Base-by-base conservation (phyloP, 495 filamentous ascomycete genomes). In the Podospora pseudoanserina region DNA sequence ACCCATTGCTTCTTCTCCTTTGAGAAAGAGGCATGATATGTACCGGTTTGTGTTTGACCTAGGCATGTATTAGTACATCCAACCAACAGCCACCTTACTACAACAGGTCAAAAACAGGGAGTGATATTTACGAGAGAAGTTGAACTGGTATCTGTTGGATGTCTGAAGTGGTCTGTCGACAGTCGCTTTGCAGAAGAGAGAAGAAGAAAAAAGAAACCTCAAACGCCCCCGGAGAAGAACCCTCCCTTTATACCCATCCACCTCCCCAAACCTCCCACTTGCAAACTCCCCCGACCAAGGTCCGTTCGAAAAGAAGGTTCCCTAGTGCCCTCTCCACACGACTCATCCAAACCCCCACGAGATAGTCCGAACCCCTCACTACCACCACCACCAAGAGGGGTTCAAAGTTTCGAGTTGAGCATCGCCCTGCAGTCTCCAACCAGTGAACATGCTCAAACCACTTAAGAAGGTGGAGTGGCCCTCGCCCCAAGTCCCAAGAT, bases 1-100 rank as follows among this genome's bases (percentile, higher is more conserved):
- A 59, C 16, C 27, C 73, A 71, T 72, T 64, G 71, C 69, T 73
- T 72, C 67, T 68, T 61, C 56, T 34, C 44, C 59, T 39, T 27
- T n/a, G 9, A 53, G 1, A 44, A 49, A 59, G 27, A 53, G 67
- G 70, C 63, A 69, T 69, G 27, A 66, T 23, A 23, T 72, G 65
- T 72, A 72, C 70, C 70, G 32, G 58, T 58, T 58, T 59, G 67
- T 55, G n/a, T 26, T 67, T 26, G 34, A 39, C 56, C 69, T 71
- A 56, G 23, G 7, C 55, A 64, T 30, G 62, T 63, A 66, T 71
- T 68, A 71, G 69, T 19, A 32, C 49, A 13, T 19, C 32, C 23
- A 11, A 23, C 5, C 34, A 23, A n/a, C 23, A 11, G 16, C 5
- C 34, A 23, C 5, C 4, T 53, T 26, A 39, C 4, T 19, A n/a